A percentile compares a stretch with the other conserved stretches of the same genome.
Evolutionary conservation across 2,329 filamentous ascomycete genomes (phyloP).

Genomic region (Mollisiaceae sp.): DNA sequence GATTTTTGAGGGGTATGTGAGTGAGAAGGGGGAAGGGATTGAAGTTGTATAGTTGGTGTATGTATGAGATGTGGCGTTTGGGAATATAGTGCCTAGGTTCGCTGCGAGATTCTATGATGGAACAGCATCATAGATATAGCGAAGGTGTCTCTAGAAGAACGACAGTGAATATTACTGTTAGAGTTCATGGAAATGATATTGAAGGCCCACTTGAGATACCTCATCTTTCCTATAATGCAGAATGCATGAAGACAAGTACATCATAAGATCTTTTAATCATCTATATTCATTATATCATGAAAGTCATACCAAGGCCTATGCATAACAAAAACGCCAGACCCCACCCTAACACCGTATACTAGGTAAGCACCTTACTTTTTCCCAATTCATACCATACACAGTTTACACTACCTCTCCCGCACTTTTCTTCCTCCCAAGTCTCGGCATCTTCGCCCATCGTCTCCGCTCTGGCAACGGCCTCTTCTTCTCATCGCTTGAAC

Average conservation of each 20-base stretch:
- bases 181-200: no score
- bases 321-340: background rate
- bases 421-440: constrained; percentile 27
- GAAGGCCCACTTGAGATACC: background rate
- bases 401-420: constrained; percentile 27
- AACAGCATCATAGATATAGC: no score
- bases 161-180: no score
- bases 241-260: no score
- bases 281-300: background rate
- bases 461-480: constrained; percentile 13
- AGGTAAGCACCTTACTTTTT: constrained; percentile 2
- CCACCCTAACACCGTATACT: background rate
- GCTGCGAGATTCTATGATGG: no score
- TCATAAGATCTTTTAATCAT: background rate
- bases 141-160: no score
- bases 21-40: background rate
- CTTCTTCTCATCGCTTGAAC: constrained; percentile 28
- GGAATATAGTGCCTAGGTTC: no score
- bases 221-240: background rate
- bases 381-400: background rate
- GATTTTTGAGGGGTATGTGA: background rate
- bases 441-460: constrained; percentile 23
- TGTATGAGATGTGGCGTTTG: no score
- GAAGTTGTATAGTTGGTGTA: no score
- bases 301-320: background rate